Evolutionary conservation across 129 eudicot species (phyloP).

Genomic region (Helianthus tuberosus): DNA sequence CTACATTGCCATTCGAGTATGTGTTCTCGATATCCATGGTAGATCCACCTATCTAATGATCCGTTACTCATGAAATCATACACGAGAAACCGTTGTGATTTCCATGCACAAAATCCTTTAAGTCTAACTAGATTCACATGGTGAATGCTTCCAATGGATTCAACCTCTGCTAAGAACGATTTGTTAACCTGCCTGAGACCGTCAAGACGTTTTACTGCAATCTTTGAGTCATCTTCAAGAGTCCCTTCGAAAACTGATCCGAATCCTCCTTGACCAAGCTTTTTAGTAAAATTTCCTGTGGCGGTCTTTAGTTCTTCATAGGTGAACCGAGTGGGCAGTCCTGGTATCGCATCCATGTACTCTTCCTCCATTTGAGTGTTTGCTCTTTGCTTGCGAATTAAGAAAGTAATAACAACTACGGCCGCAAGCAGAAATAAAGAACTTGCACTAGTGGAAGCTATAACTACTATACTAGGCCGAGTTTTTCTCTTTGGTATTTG

Average conservation of each 20-base stretch:
- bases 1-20: too few species aligned
- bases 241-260: conserved; percentile 29
- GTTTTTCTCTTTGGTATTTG: background rate
- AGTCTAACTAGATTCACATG: conserved; percentile 11
- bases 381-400: background rate
- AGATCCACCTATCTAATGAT: too few species aligned
- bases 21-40: too few species aligned
- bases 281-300: conserved; percentile 28
- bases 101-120: conserved; percentile 35
- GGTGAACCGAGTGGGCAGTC: conserved; percentile 37
- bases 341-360: conserved; percentile 13
- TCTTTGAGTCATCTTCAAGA: conserved; percentile 10
- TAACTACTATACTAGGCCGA: background rate
- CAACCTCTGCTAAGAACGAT: background rate
- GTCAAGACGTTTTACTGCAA: conserved; percentile 28
- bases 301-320: conserved; percentile 19
- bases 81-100: background rate
- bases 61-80: too few species aligned
- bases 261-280: conserved; percentile 61
- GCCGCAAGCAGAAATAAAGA: background rate
- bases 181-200: conserved; percentile 8
- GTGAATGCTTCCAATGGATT: too few species aligned
- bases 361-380: conserved; percentile 18
- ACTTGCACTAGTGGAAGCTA: conserved; percentile 12
- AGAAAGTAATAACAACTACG: background rate